Percentiles rank a stretch among this genome's conserved stretches.
These are phyloP conservation scores for Metarhizium sp. DNA, from an alignment of 2,329 filamentous ascomycete genomes.

Conservation along the genomic window DNA sequence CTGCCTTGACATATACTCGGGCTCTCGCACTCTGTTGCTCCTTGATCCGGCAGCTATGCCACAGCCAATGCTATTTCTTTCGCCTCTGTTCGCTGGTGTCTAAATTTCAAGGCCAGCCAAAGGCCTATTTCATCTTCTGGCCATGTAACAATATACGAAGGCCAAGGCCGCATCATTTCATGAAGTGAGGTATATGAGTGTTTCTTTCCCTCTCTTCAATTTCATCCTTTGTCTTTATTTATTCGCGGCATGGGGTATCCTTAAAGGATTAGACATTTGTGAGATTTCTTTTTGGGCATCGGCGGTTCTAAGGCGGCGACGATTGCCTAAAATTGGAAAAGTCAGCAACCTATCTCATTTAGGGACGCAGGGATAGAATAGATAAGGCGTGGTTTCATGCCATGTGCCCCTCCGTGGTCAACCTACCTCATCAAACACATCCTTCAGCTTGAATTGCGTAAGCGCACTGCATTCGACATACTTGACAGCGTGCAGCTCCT, in stretches of 20 bases:
- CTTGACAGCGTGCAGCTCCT: constrained; percentile 94
- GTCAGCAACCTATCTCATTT: background rate
- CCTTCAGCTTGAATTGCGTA: constrained; percentile 97
- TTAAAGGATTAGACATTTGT: constrained; percentile 63
- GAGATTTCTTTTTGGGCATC: constrained; percentile 65
- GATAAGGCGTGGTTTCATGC: background rate
- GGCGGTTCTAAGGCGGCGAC: constrained; percentile 90
- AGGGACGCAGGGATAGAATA: background rate
- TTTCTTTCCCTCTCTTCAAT: background rate
- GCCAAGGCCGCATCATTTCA: constrained; percentile 5
- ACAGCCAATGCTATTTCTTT: background rate
- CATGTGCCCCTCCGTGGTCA: too few species aligned
- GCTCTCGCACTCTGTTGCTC: background rate
- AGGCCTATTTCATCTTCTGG: constrained; percentile 4
- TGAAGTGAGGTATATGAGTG: constrained; percentile 1
- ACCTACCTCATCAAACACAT: constrained; percentile 95
- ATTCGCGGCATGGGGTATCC: background rate
- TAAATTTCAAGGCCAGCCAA: constrained; percentile 5
- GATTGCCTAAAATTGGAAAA: constrained; percentile 59
- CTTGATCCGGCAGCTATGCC: background rate
- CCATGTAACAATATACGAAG: constrained; percentile 5
- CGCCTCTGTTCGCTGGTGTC: constrained; percentile 2
- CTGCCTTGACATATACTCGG: background rate
- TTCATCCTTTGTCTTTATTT: constrained; percentile 3
- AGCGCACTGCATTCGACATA: constrained; percentile 98